Percentiles rank a stretch among this genome's conserved stretches.
phyloP scores from a whole-genome alignment of 2,329 filamentous ascomycete genomes.

The Macrophomina phaseolina region DNA sequence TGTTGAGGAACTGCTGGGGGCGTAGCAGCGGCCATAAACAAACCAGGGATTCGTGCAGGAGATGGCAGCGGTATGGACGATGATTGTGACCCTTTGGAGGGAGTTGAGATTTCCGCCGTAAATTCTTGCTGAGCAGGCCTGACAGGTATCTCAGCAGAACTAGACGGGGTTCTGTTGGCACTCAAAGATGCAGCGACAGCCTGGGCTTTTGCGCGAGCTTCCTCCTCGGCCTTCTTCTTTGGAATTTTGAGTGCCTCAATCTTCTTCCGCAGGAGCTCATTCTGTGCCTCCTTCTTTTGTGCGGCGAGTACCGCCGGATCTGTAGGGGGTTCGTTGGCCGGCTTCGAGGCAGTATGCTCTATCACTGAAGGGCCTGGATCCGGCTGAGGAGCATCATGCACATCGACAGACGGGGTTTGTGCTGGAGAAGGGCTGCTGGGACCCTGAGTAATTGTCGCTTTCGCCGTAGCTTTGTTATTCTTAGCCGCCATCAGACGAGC shows the following conservation, averaged over 20 bases:
- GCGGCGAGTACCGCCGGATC: slow-evolving; percentile 37
- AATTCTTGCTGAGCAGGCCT: slow-evolving; percentile 1
- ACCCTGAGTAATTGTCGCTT: not conserved
- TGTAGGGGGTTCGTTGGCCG: not conserved
- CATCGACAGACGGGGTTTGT: not conserved
- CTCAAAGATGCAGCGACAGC: slow-evolving; percentile 14
- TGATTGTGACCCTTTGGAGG: slow-evolving; percentile 10
- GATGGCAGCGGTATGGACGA: slow-evolving; percentile 28
- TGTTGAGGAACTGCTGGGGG: not conserved
- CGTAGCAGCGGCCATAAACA: slow-evolving; percentile 53
- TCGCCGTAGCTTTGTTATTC: slow-evolving; percentile 49
- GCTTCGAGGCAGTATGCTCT: not conserved
- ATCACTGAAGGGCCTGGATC: not conserved
- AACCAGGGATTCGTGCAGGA: slow-evolving; percentile 55
- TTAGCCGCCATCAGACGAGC: slow-evolving; percentile 78
- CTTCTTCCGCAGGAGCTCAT: slow-evolving; percentile 76
- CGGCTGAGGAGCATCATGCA: not conserved
- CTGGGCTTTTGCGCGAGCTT: slow-evolving; percentile 25
- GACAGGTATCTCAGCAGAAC: slow-evolving; percentile 10
- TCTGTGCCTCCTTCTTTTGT: slow-evolving; percentile 67
- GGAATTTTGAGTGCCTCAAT: slow-evolving; percentile 66
- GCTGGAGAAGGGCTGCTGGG: slow-evolving; percentile 4
- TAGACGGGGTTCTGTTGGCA: slow-evolving; percentile 11
- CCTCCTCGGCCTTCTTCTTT: slow-evolving; percentile 21
- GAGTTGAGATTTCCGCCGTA: not conserved